These are phyloP conservation scores for Ogataea trehaloabstinens DNA, from an alignment of 805 yeast species.

Conservation along the genomic window DNA sequence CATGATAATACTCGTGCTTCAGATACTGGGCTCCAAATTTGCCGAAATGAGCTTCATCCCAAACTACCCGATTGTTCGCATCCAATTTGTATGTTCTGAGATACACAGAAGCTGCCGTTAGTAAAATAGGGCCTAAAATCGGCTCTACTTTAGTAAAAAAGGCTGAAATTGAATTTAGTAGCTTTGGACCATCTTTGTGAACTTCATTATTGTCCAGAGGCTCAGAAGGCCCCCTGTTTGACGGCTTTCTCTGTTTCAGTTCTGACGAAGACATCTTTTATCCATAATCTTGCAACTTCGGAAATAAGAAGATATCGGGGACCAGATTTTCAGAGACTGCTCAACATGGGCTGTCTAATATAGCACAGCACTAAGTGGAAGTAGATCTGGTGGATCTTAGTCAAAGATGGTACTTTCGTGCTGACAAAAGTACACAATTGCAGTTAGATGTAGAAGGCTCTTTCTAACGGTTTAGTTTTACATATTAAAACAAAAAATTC, in stretches of 20 bases:
- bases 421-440: too few relatives aligned
- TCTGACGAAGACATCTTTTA: slow-evolving; percentile 2
- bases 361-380: too few relatives aligned
- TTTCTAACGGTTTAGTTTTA: too few relatives aligned
- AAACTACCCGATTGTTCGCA: slow-evolving; percentile 58
- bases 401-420: too few relatives aligned
- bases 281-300: too few relatives aligned
- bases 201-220: neutral
- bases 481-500: too few relatives aligned
- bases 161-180: neutral
- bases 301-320: too few relatives aligned
- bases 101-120: slow-evolving; percentile 46
- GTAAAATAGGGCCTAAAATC: slow-evolving; percentile 39
- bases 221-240: too few relatives aligned
- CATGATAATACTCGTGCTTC: slow-evolving; percentile 86
- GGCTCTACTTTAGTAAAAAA: slow-evolving; percentile 26
- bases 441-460: too few relatives aligned
- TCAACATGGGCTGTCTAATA: too few relatives aligned
- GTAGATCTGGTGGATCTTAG: too few relatives aligned
- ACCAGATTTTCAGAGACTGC: too few relatives aligned
- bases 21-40: slow-evolving; percentile 92
- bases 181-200: neutral
- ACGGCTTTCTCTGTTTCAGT: slow-evolving; percentile 5
- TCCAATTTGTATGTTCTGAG: slow-evolving; percentile 62
- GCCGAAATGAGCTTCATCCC: slow-evolving; percentile 95